A percentile compares a stretch with the other conserved stretches of the same genome.
phyloP scores from a whole-genome alignment of 1,284 basidiomycete species.

The Cystobasidium slooffiae region DNA sequence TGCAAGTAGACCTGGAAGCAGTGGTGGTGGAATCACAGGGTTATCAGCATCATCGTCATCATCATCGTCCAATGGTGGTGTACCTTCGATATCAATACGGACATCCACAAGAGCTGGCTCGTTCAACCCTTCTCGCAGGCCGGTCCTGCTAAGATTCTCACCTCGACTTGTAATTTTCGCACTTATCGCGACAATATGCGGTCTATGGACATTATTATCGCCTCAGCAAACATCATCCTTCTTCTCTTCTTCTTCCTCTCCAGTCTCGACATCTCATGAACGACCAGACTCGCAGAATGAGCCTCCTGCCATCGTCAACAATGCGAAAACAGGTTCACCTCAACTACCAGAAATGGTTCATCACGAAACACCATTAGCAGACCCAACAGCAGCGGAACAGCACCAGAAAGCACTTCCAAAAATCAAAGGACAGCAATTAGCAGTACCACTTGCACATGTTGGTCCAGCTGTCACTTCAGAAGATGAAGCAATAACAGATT shows the following conservation, averaged over 20 bases:
- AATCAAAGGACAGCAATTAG: neutral
- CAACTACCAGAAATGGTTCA: slow-evolving; percentile 22
- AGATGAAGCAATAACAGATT: neutral
- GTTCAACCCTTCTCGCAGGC: slow-evolving; percentile 28
- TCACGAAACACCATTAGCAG: slow-evolving; percentile 4
- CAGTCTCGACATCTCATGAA: neutral
- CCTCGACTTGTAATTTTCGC: slow-evolving; percentile 18
- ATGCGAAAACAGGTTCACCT: neutral
- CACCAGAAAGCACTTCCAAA: slow-evolving; percentile 4
- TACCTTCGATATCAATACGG: neutral
- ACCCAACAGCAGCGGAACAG: neutral
- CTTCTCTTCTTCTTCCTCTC: neutral
- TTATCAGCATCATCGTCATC: too few relatives aligned
- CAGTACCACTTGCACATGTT: neutral
- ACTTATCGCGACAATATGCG: slow-evolving; percentile 17
- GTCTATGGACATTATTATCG: slow-evolving; percentile 14
- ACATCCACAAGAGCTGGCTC: neutral
- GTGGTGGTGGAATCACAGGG: neutral
- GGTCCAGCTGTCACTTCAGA: neutral
- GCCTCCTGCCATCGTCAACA: neutral
- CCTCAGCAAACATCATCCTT: slow-evolving; percentile 7
- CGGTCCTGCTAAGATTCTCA: slow-evolving; percentile 17
- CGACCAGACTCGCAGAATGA: too few relatives aligned
- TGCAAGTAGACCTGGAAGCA: slow-evolving; percentile 12
- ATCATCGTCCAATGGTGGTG: neutral